These are phyloP conservation scores for Russula olivacea DNA, from an alignment of 768 basidiomycete species.

Conservation along the genomic window DNA sequence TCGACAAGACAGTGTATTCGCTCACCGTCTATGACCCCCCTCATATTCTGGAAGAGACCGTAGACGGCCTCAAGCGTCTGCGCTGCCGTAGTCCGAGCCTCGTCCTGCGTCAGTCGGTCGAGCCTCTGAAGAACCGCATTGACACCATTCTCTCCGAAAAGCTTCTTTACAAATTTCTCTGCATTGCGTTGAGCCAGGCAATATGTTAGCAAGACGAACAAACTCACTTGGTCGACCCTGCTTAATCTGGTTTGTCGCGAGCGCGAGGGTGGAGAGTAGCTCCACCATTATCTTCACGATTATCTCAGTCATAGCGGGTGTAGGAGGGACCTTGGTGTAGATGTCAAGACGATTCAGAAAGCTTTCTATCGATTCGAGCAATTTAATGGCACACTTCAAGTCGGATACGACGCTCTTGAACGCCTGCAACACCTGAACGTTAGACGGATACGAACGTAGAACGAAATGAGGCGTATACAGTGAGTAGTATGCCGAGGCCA, in stretches of 20 bases:
- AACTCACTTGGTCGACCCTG: background rate
- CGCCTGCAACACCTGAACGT: background rate
- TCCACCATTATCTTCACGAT: constrained; percentile 3
- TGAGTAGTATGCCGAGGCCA: background rate
- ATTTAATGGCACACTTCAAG: background rate
- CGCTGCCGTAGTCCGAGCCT: background rate
- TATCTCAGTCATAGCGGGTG: background rate
- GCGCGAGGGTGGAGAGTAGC: background rate
- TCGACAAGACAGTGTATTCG: background rate
- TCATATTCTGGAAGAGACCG: background rate
- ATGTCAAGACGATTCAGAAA: background rate
- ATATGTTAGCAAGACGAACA: too few relatives aligned
- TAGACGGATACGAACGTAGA: background rate
- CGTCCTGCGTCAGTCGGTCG: background rate
- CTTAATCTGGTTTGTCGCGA: background rate
- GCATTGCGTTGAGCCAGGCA: background rate
- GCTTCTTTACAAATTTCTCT: background rate
- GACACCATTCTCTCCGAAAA: background rate
- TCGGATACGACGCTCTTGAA: background rate
- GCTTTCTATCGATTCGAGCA: background rate
- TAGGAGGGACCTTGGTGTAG: background rate
- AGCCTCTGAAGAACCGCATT: background rate
- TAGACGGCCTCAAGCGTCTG: background rate
- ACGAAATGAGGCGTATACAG: background rate
- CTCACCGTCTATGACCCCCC: background rate